Evolutionary conservation across 208 protist species (phyloP).

Genomic region (Leishmania arabica): DNA sequence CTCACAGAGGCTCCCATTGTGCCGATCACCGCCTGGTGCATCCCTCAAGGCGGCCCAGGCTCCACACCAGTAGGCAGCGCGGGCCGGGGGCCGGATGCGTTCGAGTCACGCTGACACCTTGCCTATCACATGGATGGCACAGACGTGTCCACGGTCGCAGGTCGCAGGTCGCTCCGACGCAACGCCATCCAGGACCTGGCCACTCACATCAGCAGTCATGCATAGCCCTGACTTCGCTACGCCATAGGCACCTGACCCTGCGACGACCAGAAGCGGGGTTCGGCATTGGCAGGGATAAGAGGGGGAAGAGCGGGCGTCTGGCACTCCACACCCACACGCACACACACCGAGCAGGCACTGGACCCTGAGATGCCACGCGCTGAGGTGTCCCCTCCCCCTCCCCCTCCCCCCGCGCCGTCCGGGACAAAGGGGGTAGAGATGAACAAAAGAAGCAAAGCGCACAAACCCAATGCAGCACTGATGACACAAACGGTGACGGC

Average conservation of each 20-base stretch:
- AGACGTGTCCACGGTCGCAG: not conserved
- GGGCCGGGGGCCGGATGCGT: not conserved
- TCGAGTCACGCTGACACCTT: not conserved
- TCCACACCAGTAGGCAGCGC: not conserved
- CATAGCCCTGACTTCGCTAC: not conserved
- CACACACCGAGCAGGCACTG: not conserved
- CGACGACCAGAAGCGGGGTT: not conserved
- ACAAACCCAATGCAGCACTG: not conserved
- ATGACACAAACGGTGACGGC: not conserved
- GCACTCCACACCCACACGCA: not conserved
- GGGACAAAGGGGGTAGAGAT: not conserved
- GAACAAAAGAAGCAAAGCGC: not conserved
- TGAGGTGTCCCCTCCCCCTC: not conserved
- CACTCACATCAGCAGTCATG: not conserved
- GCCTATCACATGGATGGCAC: not conserved
- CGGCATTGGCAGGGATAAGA: not conserved
- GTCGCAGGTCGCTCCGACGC: not conserved
- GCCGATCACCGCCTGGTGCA: not conserved
- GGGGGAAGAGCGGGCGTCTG: not conserved
- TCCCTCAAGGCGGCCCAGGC: not conserved
- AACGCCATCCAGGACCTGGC: not conserved
- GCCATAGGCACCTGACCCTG: not conserved
- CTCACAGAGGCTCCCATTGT: not conserved
- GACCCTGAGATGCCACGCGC: not conserved
- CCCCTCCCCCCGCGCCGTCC: not conserved